Evolutionary conservation across 805 yeast genomes (phyloP).

Genomic region (Ogataea paradorogensis): DNA sequence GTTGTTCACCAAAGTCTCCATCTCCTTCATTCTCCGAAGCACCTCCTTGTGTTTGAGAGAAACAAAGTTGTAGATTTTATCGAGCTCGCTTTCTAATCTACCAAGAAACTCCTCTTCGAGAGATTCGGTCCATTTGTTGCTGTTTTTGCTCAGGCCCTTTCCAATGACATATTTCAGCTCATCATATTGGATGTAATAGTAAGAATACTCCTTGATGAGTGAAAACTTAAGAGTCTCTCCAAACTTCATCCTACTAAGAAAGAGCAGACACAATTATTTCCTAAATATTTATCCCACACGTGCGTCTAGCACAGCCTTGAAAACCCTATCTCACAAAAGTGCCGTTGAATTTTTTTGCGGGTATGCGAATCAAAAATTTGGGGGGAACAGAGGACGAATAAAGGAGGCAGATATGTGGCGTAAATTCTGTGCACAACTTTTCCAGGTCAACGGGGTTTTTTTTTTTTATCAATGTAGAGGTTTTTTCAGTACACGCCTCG

Average conservation of each 20-base stretch:
- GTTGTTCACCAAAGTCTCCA: conserved; percentile 66
- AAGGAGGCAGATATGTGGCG: too few relatives aligned
- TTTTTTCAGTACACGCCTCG: not conserved
- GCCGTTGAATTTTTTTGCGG: too few relatives aligned
- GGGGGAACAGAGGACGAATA: too few relatives aligned
- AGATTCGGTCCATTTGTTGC: conserved; percentile 68
- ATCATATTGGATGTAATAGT: conserved; percentile 89
- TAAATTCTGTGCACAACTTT: too few relatives aligned
- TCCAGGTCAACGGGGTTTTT: too few relatives aligned
- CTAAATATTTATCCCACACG: conserved; percentile 2
- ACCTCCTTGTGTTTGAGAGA: conserved; percentile 86
- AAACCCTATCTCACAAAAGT: too few relatives aligned
- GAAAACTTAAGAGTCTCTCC: conserved; percentile 91
- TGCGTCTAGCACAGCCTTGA: conserved; percentile 9
- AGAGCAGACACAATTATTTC: conserved; percentile 5
- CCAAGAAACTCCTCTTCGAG: conserved; percentile 81
- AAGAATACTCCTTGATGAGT: conserved; percentile 83
- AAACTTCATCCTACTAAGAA: conserved; percentile 65
- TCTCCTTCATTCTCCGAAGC: conserved; percentile 76
- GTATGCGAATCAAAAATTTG: too few relatives aligned
- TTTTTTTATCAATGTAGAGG: too few relatives aligned
- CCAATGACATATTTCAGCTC: conserved; percentile 82
- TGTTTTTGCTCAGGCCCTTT: conserved; percentile 53
- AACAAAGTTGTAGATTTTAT: conserved; percentile 89
- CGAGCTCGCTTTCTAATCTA: conserved; percentile 76